phyloP scores from a whole-genome alignment of 345 rosid species.

The Sapria himalayana region DNA sequence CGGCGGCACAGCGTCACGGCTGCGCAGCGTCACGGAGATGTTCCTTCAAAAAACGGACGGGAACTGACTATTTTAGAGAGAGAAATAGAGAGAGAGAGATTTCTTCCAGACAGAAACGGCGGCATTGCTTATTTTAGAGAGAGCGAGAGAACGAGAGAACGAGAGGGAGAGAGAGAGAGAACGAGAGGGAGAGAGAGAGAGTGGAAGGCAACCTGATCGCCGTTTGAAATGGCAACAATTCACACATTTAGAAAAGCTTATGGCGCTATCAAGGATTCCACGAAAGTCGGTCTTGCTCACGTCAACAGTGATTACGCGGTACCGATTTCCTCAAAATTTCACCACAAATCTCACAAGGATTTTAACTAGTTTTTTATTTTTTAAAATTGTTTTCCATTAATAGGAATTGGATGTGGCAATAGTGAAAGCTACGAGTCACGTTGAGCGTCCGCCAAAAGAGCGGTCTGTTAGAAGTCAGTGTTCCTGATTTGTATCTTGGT shows the following conservation, averaged over 20 bases:
- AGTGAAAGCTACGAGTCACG: slow-evolving; percentile 94
- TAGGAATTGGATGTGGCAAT: slow-evolving; percentile 97
- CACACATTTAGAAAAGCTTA: slow-evolving; percentile 92
- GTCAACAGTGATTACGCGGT: slow-evolving; percentile 98
- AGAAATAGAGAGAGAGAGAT: too few species aligned
- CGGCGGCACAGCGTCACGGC: too few species aligned
- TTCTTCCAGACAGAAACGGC: too few species aligned
- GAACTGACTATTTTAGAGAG: too few species aligned
- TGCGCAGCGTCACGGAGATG: too few species aligned
- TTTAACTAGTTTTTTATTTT: slow-evolving; percentile 8
- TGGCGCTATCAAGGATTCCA: slow-evolving; percentile 87
- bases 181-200: slow-evolving; percentile 7
- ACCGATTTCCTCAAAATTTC: slow-evolving; percentile 6
- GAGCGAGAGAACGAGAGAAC: too few species aligned
- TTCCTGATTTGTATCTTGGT: background rate
- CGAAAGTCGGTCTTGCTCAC: slow-evolving; percentile 99
- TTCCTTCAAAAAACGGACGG: too few species aligned
- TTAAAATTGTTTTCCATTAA: slow-evolving; percentile 3
- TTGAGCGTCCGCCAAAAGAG: slow-evolving; percentile 95
- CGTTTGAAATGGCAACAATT: slow-evolving; percentile 56
- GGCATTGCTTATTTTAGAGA: too few species aligned
- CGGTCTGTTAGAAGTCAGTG: slow-evolving; percentile 73
- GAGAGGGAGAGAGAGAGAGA: slow-evolving; percentile 5
- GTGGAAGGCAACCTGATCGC: slow-evolving; percentile 21
- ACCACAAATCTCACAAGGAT: slow-evolving; percentile 5